A percentile compares a stretch with the other conserved stretches of the same genome.
phyloP scores from a whole-genome alignment of 2,329 filamentous ascomycete genomes.

The Canariomyces notabilis region DNA sequence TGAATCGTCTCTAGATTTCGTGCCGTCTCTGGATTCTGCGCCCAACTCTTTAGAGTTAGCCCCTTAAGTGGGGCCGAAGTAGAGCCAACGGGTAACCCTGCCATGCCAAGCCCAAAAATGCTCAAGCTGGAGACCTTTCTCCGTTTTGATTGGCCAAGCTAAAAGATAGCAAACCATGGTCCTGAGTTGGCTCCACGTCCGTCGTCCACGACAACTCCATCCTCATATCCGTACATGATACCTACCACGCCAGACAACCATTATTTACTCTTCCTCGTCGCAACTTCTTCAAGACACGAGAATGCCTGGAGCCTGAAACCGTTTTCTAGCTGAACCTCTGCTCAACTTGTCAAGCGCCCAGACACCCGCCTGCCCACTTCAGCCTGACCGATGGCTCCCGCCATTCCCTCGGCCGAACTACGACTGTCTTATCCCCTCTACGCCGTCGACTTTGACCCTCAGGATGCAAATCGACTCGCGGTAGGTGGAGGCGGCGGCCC shows the following conservation, averaged over 20 bases:
- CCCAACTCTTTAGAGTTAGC: too few species aligned
- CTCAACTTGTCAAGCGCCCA: neutral
- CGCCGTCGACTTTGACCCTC: constrained; percentile 80
- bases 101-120: too few species aligned
- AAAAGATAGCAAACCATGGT: too few species aligned
- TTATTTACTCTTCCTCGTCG: too few species aligned
- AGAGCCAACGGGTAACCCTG: too few species aligned
- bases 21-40: too few species aligned
- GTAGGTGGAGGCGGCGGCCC: constrained; percentile 86
- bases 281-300: neutral
- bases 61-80: too few species aligned
- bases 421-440: constrained; percentile 80
- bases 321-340: neutral
- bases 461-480: constrained; percentile 68
- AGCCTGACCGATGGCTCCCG: constrained; percentile 22
- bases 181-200: neutral
- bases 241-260: too few species aligned
- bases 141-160: too few species aligned
- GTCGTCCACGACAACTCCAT: constrained; percentile 1
- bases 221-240: too few species aligned
- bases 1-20: too few species aligned
- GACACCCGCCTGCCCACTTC: neutral
- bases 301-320: neutral
- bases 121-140: too few species aligned
- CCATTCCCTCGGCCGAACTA: constrained; percentile 51